Conservation (phyloP, 768 basidiomycete genomes). For the Cyathus striatus region DNA sequence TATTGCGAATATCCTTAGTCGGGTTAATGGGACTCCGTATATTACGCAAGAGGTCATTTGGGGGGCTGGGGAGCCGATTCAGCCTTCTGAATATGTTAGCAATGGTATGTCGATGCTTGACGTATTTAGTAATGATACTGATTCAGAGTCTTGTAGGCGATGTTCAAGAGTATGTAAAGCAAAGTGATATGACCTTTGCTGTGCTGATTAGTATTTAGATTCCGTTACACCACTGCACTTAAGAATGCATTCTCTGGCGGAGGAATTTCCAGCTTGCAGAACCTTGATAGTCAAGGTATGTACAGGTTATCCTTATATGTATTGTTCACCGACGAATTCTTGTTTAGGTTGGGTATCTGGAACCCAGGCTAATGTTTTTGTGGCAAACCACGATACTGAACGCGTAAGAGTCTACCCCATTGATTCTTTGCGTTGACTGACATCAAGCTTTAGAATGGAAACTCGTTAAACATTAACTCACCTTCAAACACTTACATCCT, state of each 20-base stretch:
- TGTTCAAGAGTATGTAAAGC: constrained; percentile 56
- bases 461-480: constrained; percentile 53
- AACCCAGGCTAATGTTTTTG: constrained; percentile 54
- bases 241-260: constrained; percentile 45
- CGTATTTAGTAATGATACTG: too few relatives aligned
- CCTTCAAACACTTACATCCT: constrained; percentile 60
- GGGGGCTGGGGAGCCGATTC: constrained; percentile 43
- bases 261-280: constrained; percentile 46
- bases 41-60: constrained; percentile 64
- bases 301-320: not conserved
- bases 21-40: constrained; percentile 39
- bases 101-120: too few relatives aligned
- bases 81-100: constrained; percentile 49
- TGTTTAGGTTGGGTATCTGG: constrained; percentile 52
- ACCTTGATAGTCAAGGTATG: constrained; percentile 45
- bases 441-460: constrained; percentile 33
- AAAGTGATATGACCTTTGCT: too few relatives aligned
- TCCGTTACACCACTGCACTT: constrained; percentile 54
- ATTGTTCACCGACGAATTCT: too few relatives aligned
- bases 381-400: constrained; percentile 69
- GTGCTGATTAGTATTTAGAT: constrained; percentile 23
- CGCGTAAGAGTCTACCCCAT: constrained; percentile 24
- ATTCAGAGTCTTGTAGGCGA: too few relatives aligned
- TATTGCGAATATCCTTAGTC: constrained; percentile 46
- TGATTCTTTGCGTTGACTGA: not conserved